A percentile compares a stretch with the other conserved stretches of the same genome.
Evolutionary conservation across 352 stramenopile species (phyloP).

Genomic region (Phytophthora pisi): DNA sequence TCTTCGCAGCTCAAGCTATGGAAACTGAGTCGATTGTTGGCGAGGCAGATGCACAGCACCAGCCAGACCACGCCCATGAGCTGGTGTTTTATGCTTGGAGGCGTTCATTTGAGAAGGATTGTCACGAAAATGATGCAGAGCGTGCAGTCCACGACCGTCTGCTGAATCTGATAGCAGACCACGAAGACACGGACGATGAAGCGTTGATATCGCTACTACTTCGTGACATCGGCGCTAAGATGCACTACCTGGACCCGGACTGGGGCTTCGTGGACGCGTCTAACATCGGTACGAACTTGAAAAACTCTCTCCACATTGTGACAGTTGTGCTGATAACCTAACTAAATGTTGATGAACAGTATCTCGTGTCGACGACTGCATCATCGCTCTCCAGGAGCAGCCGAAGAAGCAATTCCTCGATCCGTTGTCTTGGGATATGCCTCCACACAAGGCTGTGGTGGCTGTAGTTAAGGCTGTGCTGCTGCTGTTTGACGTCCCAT

Average conservation of each 20-base stretch:
- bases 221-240: conserved; percentile 44
- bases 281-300: conserved; percentile 48
- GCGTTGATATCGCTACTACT: conserved; percentile 19
- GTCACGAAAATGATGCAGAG: conserved; percentile 23
- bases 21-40: conserved; percentile 14
- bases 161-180: conserved; percentile 20
- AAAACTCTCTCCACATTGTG: neutral
- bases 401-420: conserved; percentile 68
- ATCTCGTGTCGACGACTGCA: conserved; percentile 59
- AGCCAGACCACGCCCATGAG: conserved; percentile 1
- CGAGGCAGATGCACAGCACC: conserved; percentile 4
- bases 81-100: conserved; percentile 22
- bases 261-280: conserved; percentile 65
- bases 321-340: neutral
- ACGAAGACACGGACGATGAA: conserved; percentile 21
- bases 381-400: conserved; percentile 61
- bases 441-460: conserved; percentile 48
- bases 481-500: conserved; percentile 58
- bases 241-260: conserved; percentile 42
- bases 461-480: conserved; percentile 58
- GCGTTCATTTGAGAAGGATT: conserved; percentile 25
- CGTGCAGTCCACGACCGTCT: conserved; percentile 24
- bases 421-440: conserved; percentile 64
- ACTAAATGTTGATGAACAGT: conserved; percentile 32
- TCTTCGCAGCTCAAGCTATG: conserved; percentile 6